A percentile compares a stretch with the other conserved stretches of the same genome.
phyloP scores from a whole-genome alignment of 2,329 filamentous ascomycete genomes.

The Zymoseptoria crescenta region DNA sequence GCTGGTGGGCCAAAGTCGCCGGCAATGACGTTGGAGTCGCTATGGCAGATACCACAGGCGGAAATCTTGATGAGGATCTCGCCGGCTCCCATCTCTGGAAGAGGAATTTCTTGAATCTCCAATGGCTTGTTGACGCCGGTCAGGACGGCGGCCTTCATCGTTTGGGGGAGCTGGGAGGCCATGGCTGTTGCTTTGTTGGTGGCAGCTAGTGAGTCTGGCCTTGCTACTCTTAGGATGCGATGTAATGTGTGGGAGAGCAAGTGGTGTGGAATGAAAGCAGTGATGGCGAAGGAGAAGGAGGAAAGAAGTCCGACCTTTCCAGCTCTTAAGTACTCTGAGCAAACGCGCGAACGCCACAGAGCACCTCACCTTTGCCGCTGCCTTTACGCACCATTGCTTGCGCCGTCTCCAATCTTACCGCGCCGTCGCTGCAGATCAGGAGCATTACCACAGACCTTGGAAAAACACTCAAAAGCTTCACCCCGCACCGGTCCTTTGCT shows the following conservation, averaged over 20 bases:
- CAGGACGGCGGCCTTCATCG: constrained; percentile 59
- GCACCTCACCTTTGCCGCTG: not conserved
- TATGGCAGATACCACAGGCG: constrained; percentile 65
- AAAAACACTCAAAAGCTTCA: not conserved
- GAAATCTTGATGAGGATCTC: constrained; percentile 64
- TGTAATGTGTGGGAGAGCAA: not conserved
- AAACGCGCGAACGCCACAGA: not conserved
- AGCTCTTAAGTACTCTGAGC: not conserved
- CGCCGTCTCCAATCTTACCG: not conserved
- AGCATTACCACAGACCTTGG: not conserved
- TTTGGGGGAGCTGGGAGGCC: constrained; percentile 44
- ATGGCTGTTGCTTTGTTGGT: constrained; percentile 1
- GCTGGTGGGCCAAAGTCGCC: constrained; percentile 46
- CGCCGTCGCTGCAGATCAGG: not conserved
- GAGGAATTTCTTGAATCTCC: constrained; percentile 50
- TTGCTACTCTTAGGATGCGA: no score
- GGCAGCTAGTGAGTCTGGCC: not conserved
- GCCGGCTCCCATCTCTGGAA: constrained; percentile 48
- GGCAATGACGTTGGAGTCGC: constrained; percentile 50
- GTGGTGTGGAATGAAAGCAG: not conserved
- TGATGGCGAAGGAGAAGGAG: not conserved
- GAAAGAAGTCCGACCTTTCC: not conserved
- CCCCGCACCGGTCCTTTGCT: not conserved
- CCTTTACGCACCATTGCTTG: not conserved
- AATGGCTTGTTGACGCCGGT: constrained; percentile 46